Evolutionary conservation across 768 basidiomycete species (phyloP), one percentile per base, ranked within the genome.

Genomic region (Phlebiopsis flavidoalba): DNA sequence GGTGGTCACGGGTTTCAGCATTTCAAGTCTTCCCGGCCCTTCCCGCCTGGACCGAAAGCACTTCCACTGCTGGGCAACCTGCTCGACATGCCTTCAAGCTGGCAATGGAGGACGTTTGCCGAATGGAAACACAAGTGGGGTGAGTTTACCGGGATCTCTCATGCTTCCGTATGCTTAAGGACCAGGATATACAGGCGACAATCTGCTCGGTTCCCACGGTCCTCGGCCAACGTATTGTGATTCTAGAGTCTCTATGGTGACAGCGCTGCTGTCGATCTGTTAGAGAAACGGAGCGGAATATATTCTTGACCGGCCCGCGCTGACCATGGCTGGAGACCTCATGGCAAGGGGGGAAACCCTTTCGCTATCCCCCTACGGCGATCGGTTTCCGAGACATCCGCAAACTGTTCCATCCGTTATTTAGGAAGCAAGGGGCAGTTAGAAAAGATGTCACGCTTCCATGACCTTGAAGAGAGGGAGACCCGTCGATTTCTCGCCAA

Each of bases 51-150:
- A 12, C 61, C 61, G 8, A 26, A 11, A 17, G 36, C 56, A 12
- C 55, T 62, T 22, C 61, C 61, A 6, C 12, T 62, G 11, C 19
- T 62, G 37, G 61, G 61, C 5, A 62, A 62, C 22, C 12, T 58
- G 8, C 35, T 58, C 17, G 49, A 62, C 31, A 51, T 57, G 21
- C 61, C 61, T 14, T 54, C 60, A 3, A 36, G 51, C 11, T 53
- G 69, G 22, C 60, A 70, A 22, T 72, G 67, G 66, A 55, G 57
- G 14, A 65, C 63, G 1, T 75, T 70, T 53, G 51, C 66, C 0
- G 35, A 62, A 21, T 72, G 70, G 71, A 66, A 65, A 8, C 54
- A 68, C 35, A 63, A 50, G 43, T 75, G 69, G 63, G 74, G 73
- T 71, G 46, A 35, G 66, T 54, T 10, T 15, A 40, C 26, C 26